A percentile compares a stretch with the other conserved stretches of the same genome.
These are phyloP conservation scores for Annulohypoxylon maeteangense DNA, from an alignment of 495 filamentous ascomycete genomes.

Conservation along the genomic window DNA sequence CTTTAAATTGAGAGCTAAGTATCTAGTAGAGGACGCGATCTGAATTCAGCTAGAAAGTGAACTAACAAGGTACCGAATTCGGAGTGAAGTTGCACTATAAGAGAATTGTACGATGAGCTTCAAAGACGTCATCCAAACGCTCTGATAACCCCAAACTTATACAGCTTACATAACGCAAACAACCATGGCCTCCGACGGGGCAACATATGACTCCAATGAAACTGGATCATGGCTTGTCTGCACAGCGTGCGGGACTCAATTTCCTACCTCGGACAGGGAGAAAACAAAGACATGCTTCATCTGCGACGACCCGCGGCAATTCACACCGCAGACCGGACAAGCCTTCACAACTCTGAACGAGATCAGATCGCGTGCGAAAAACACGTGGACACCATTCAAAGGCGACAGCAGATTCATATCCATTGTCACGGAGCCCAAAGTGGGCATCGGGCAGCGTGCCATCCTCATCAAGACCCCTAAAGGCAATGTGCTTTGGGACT, in stretches of 20 bases:
- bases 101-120: not conserved
- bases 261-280: constrained; percentile 58
- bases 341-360: constrained; percentile 66
- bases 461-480: constrained; percentile 68
- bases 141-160: not conserved
- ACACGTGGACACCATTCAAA: constrained; percentile 52
- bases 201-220: constrained; percentile 31
- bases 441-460: constrained; percentile 78
- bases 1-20: too few relatives aligned
- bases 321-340: constrained; percentile 68
- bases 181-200: constrained; percentile 30
- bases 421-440: constrained; percentile 68
- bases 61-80: not conserved
- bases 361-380: constrained; percentile 51
- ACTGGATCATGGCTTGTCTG: constrained; percentile 68
- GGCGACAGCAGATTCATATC: constrained; percentile 56
- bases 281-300: constrained; percentile 70
- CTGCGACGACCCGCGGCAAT: constrained; percentile 82
- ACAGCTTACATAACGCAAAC: not conserved
- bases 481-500: constrained; percentile 81
- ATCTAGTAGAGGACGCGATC: not conserved
- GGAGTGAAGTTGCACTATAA: not conserved
- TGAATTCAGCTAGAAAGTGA: not conserved
- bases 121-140: not conserved
- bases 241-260: constrained; percentile 76